Evolutionary conservation across 2,329 filamentous ascomycete genomes (phyloP).

Genomic region (Fusarium sp.): DNA sequence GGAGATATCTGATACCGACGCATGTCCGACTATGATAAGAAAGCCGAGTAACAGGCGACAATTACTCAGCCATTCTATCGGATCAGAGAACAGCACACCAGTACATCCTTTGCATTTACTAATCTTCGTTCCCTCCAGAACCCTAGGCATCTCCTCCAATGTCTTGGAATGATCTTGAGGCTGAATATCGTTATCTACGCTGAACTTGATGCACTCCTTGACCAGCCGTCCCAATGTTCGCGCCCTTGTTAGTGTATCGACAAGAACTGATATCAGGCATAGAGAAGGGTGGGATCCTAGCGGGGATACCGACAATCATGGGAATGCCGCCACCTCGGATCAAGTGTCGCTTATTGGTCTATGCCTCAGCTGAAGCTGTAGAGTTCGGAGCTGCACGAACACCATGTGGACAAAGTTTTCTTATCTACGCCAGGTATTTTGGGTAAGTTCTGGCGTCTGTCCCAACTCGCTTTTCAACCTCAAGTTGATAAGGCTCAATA

Average conservation of each 20-base stretch:
- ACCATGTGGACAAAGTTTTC: not conserved
- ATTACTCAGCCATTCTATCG: not conserved
- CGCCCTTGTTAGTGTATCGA: not conserved
- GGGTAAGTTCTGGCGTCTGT: not conserved
- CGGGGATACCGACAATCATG: not conserved
- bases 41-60: not conserved
- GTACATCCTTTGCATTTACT: not conserved
- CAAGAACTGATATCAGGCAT: not conserved
- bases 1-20: not conserved
- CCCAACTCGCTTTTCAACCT: not conserved
- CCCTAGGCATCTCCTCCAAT: not conserved
- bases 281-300: not conserved
- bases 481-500: not conserved
- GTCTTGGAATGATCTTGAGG: not conserved
- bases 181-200: not conserved
- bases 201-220: slow-evolving; percentile 3
- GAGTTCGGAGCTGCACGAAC: slow-evolving; percentile 4
- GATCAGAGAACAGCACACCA: not conserved
- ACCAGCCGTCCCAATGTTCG: not conserved
- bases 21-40: not conserved
- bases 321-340: slow-evolving; percentile 3
- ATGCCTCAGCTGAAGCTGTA: not conserved
- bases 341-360: not conserved
- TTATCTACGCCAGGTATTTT: too few species aligned
- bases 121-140: not conserved